Base-by-base conservation (phyloP, 2,329 filamentous ascomycete species). In the Penicillium palitans region DNA sequence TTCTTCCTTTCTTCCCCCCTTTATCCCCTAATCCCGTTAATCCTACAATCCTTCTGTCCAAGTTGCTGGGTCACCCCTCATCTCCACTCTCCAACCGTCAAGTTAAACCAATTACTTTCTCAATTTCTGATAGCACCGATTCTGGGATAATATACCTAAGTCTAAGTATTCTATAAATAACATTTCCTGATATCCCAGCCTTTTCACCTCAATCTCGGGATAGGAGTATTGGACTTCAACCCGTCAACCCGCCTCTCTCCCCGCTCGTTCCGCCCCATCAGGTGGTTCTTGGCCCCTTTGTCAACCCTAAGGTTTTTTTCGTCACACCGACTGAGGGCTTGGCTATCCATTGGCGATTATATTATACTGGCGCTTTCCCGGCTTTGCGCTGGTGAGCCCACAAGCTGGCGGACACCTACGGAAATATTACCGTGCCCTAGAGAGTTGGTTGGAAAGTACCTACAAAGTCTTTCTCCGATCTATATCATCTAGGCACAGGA, bases 281-380 rank as follows among this genome's bases (percentile, higher is more conserved):
- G 27, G 42, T 44, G 39, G 35, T 24, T 42, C 50, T 37, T 52
- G 40, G 35, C 44, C 50, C 50, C 55, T 48, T 41, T 17, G 19
- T 37, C 21, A 44, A 6, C 25, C 35, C 27, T 49, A 49, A 57
- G 29, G 50, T 35, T 53, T 55, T 46, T 46, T 49, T 39, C 41
- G 33, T 63, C 62, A 63, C 58, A 63, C 55, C 50, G 50, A 52
- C 57, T 53, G 41, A n/a, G 45, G 35, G 39, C 39, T 35, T 41
- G 39, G 52, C 52, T 17, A 50, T 58, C 50, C 19, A 51, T 58
- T 52, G 49, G 48, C 41, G 27, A 17, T 54, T 65, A 65, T 65
- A 65, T 48, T 61, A 59, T 61, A 60, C 44, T 52, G 45, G 41
- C 17, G 27, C 17, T 53, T 55, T 33, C 47, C 53, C 59, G 47